These are phyloP conservation scores for Trichoderma sp. DNA, from an alignment of 2,329 filamentous ascomycete genomes.

Conservation along the genomic window DNA sequence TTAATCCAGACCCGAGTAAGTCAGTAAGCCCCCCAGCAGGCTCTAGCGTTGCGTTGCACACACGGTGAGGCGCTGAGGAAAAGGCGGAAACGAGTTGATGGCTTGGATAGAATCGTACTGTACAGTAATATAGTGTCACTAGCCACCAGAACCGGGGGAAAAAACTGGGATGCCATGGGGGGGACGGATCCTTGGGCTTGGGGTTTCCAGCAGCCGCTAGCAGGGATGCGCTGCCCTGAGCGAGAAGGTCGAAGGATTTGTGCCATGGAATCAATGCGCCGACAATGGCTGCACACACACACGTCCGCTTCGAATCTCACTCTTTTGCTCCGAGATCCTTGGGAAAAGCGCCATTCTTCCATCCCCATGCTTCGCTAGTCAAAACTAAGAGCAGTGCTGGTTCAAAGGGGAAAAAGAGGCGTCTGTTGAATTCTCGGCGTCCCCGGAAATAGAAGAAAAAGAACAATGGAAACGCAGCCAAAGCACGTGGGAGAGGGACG, in stretches of 20 bases:
- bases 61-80: constrained; percentile 4
- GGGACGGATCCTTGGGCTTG: not conserved
- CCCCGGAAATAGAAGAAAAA: not conserved
- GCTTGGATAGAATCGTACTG: not conserved
- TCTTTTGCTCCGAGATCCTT: not conserved
- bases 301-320: not conserved
- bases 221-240: constrained; percentile 1
- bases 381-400: not conserved
- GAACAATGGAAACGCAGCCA: not conserved
- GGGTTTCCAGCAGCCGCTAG: constrained; percentile 10
- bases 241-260: not conserved
- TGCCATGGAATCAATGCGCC: not conserved
- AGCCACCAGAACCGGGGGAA: not conserved
- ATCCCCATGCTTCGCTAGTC: not conserved
- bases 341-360: not conserved
- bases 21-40: not conserved
- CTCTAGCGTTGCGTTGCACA: not conserved
- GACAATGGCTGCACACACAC: not conserved
- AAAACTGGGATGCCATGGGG: not conserved
- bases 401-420: not conserved
- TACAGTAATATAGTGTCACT: not conserved
- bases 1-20: not conserved
- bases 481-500: constrained; percentile 6
- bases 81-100: not conserved
- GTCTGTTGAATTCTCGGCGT: constrained; percentile 4